Evolutionary conservation across 495 filamentous ascomycete genomes (phyloP).

Genomic region (Trichoderma orchidacearum): DNA sequence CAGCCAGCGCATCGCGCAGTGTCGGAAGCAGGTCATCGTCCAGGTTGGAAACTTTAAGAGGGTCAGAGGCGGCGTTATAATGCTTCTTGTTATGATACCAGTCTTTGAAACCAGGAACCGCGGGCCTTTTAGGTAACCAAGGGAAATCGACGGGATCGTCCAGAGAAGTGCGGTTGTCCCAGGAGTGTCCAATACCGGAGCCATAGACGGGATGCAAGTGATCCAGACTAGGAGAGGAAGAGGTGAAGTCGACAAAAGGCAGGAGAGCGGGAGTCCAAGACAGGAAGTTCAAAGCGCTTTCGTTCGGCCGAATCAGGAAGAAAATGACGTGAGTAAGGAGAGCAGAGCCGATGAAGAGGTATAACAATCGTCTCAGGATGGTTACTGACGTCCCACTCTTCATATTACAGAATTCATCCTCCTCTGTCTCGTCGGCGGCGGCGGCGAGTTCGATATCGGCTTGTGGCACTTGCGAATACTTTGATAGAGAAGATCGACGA

Average conservation of each 20-base stretch:
- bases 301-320: neutral
- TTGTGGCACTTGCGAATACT: neutral
- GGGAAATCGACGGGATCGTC: neutral
- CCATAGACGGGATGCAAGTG: neutral
- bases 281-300: constrained; percentile 1
- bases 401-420: neutral
- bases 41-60: constrained; percentile 30
- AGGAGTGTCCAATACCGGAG: neutral
- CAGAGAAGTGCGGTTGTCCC: neutral
- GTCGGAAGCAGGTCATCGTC: constrained; percentile 18
- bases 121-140: neutral
- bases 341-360: neutral
- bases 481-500: neutral
- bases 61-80: constrained; percentile 26
- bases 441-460: neutral
- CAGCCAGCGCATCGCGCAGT: constrained; percentile 16
- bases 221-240: neutral
- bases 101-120: neutral
- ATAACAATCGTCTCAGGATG: neutral
- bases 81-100: constrained; percentile 4
- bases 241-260: neutral
- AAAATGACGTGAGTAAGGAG: neutral
- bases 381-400: neutral
- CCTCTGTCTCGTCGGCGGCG: neutral
- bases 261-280: neutral